Base-by-base conservation (phyloP, 148 eudicot genomes). In the Simmondsia chinensis region DNA sequence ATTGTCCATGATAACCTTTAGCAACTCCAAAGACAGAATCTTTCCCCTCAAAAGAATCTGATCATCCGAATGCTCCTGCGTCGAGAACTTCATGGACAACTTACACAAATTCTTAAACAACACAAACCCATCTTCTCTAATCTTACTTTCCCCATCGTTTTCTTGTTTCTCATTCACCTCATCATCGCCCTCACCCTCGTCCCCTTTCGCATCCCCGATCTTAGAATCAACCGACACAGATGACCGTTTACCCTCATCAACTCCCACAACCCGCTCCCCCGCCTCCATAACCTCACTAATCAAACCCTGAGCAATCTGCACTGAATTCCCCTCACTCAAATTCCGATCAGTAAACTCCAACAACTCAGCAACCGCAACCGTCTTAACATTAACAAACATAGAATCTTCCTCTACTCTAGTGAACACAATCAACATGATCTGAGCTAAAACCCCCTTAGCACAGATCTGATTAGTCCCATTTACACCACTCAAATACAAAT, bases 391-490 rank as follows among this genome's bases (percentile, higher is more conserved):
- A 29, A 56, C 86, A 4, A 33, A 18, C 68, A 82, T 41, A 3
- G 70, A 63, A 46, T 86, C 87, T 22, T 66, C 81, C 63, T 91
- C 83, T 14, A 69, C 82, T 36, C 94, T 48, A 4, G 86, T 23
- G 22, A 86, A 91, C 17, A 86, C 72, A 50, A 91, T 79, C 22
- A 80, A 21, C 72, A 82, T 75, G 54, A 86, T 82, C 70, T 91
- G 99, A 8, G 99, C 99, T 10, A 91, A 65, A 38, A 91, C 94
- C 1, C 94, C 64, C 65, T 86, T 91, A 0, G 96, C 99, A 48
- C 99, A 91, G 62, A 91, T 82, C 75, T 82, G 99, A 65, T 82
- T 79, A n/a, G 99, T 79, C 32, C 95, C 94, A 69, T 49, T 82
- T 30, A 50, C 43, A 3, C 89, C 99, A 3, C 96, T 88, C 0